Percentiles rank a stretch among this genome's conserved stretches.
Conservation (phyloP, 768 basidiomycete genomes). For the Mycena metata region DNA sequence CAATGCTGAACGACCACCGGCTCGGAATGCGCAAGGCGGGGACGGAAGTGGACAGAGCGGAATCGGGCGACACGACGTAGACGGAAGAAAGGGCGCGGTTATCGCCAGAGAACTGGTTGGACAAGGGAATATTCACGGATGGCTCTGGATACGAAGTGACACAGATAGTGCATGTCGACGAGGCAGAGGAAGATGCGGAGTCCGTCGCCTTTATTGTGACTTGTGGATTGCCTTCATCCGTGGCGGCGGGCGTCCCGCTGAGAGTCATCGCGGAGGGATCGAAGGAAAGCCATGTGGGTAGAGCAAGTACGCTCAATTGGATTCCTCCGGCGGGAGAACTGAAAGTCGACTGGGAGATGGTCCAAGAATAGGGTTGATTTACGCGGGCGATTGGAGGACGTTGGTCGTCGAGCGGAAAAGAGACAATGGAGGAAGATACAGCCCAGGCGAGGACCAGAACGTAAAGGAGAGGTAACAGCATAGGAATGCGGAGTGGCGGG, state of each 20-base stretch:
- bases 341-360: conserved; percentile 78
- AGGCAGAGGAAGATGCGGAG: conserved; percentile 60
- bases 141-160: conserved; percentile 70
- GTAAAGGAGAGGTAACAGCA: conserved; percentile 73
- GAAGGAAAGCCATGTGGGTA: conserved; percentile 87
- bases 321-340: conserved; percentile 57
- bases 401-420: conserved; percentile 78
- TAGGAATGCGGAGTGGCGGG: conserved; percentile 69
- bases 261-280: conserved; percentile 72
- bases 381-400: conserved; percentile 84
- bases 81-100: conserved; percentile 84
- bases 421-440: conserved; percentile 59
- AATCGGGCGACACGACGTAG: conserved; percentile 71
- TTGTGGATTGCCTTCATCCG: conserved; percentile 72
- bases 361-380: conserved; percentile 75
- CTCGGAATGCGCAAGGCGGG: conserved; percentile 82
- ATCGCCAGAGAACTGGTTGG: conserved; percentile 69
- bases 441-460: conserved; percentile 56
- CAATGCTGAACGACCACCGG: conserved; percentile 92
- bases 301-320: conserved; percentile 64
- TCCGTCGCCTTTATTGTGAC: conserved; percentile 78
- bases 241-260: conserved; percentile 71
- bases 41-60: conserved; percentile 63
- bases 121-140: conserved; percentile 64
- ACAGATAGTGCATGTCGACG: conserved; percentile 67